Evolutionary conservation across 805 yeast genomes (phyloP).

Genomic region (Ogataea henricii): DNA sequence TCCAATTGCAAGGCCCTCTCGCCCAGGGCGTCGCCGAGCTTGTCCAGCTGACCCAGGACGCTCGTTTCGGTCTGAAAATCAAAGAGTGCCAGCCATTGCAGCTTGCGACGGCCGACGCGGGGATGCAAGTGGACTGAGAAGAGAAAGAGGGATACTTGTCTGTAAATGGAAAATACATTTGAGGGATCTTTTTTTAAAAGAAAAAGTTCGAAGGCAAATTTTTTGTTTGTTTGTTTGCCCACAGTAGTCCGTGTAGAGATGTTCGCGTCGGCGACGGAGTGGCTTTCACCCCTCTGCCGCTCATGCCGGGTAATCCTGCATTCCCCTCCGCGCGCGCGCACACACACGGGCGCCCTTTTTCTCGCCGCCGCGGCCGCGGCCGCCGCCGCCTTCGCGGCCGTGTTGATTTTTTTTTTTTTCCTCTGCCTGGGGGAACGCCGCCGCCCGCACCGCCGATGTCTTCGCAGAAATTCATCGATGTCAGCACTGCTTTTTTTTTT

Average conservation of each 20-base stretch:
- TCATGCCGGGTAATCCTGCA: constrained; percentile 1
- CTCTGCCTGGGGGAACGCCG: neutral
- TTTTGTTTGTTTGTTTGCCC: neutral
- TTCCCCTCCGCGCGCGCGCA: constrained; percentile 4
- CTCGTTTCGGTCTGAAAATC: constrained; percentile 66
- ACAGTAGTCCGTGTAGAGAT: neutral
- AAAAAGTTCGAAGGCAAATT: too few relatives aligned
- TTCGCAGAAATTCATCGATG: constrained; percentile 2
- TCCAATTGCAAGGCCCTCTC: constrained; percentile 55
- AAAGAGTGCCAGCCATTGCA: constrained; percentile 65
- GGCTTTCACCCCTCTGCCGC: neutral
- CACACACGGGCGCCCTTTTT: neutral
- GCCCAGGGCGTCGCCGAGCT: constrained; percentile 52
- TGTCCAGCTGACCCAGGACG: constrained; percentile 61
- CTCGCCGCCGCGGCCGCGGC: neutral
- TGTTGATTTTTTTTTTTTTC: too few relatives aligned
- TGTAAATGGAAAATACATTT: neutral
- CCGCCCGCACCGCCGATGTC: constrained; percentile 1
- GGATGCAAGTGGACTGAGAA: constrained; percentile 15
- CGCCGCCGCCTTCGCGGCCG: neutral
- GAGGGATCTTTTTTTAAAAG: neutral
- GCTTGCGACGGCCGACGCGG: neutral
- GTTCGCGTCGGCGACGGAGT: neutral
- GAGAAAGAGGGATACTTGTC: neutral
- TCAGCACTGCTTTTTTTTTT: neutral